phyloP scores from a whole-genome alignment of 768 basidiomycete species.

The Tulasnella sp. region DNA sequence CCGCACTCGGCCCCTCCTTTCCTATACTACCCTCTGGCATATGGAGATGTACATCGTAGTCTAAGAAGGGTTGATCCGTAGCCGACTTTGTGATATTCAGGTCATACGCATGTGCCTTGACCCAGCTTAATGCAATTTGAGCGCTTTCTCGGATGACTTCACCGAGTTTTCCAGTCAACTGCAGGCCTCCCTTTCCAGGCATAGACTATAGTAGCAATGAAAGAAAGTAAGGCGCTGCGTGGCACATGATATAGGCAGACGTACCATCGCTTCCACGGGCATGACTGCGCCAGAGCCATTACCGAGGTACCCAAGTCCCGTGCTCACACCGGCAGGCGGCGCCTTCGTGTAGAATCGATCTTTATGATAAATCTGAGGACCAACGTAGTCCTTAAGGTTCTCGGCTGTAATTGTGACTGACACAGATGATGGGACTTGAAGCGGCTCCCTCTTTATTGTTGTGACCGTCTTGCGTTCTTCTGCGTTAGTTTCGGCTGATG shows the following conservation, averaged over 20 bases:
- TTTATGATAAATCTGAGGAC: slow-evolving; percentile 90
- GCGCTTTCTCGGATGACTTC: slow-evolving; percentile 97
- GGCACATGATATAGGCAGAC: slow-evolving; percentile 24
- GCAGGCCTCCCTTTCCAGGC: slow-evolving; percentile 90
- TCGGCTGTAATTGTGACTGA: slow-evolving; percentile 74
- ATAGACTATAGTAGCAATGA: slow-evolving; percentile 50
- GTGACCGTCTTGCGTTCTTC: slow-evolving; percentile 48
- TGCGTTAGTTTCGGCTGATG: slow-evolving; percentile 22
- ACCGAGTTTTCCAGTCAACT: slow-evolving; percentile 92
- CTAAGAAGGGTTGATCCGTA: slow-evolving; percentile 69
- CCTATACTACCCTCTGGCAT: slow-evolving; percentile 93
- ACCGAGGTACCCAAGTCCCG: slow-evolving; percentile 89
- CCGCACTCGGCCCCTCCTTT: slow-evolving; percentile 94
- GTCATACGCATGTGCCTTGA: slow-evolving; percentile 80
- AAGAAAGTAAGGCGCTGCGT: slow-evolving; percentile 13
- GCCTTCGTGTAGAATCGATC: slow-evolving; percentile 75
- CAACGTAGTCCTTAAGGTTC: slow-evolving; percentile 92
- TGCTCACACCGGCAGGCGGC: slow-evolving; percentile 87
- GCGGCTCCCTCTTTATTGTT: slow-evolving; percentile 66
- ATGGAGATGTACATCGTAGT: slow-evolving; percentile 87
- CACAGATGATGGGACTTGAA: slow-evolving; percentile 68
- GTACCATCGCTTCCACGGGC: slow-evolving; percentile 89
- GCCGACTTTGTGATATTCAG: slow-evolving; percentile 70
- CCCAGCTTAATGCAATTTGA: slow-evolving; percentile 89
- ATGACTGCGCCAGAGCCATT: slow-evolving; percentile 95